Base-by-base conservation (phyloP, 2,329 filamentous ascomycete genomes). In the Diaporthe ampelina region DNA sequence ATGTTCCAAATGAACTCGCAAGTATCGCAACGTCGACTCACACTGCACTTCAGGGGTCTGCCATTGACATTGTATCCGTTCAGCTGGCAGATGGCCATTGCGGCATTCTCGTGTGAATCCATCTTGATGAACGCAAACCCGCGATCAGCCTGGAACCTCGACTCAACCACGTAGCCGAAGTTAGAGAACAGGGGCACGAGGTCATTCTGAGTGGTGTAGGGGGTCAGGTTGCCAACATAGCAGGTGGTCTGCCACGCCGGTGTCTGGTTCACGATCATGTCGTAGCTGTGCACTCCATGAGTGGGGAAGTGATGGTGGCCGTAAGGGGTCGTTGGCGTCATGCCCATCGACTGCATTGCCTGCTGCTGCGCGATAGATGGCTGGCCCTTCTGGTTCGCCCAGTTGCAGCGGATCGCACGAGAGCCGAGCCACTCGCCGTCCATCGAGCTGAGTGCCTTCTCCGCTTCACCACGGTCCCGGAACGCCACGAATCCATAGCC, bases 331-430 rank as follows among this genome's bases (percentile, higher is more conserved):
- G 96, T 98, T 7, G 97, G 97, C 35, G 96, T 98, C 93, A 99
- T 95, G 82, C 97, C 97, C 94, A 98, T 98, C 74, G 95, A 94
- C 76, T 93, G 93, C 95, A 99, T 97, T 50, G 95, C 95, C 85
- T 97, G 95, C 86, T 98, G 97, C 86, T 99, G 96, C 65, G 95
- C 95, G 84, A 98, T 98, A 2, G 97, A 98, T 73, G 97, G 97
- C 82, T 99, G 97, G n/a, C 97, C 97, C 88, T 99, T 99, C 83
- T 99, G 97, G 87, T 99, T 99, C 76, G 97, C 97, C 97, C 97
- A 99, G 88, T 99, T 99, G 90, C 96, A 98, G 79, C 97, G 95
- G 82, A 99, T 99, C 54, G 97, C 97, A 77, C 97, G 94, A 80
- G 97, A 98, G 72, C 97, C 97, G 69, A 99, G 92, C 97, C 97